Conservation (phyloP, 495 filamentous ascomycete genomes). For the Xylaria acuta region DNA sequence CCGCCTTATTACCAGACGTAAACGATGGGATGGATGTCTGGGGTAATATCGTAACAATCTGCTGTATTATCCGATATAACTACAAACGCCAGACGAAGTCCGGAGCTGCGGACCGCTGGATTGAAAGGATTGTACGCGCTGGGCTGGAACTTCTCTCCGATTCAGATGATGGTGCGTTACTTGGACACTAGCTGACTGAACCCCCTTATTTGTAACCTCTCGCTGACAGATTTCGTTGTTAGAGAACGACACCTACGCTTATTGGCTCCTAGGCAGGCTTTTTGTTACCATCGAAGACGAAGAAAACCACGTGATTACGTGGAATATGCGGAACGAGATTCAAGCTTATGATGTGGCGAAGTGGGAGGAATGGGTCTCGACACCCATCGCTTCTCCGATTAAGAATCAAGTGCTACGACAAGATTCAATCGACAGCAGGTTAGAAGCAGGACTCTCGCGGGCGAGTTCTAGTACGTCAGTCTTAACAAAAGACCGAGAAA, state of each 20-base stretch:
- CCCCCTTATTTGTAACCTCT: not conserved
- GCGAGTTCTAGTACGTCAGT: not conserved
- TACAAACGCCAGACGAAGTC: constrained; percentile 40
- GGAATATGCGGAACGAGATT: constrained; percentile 33
- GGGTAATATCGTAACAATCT: constrained; percentile 25
- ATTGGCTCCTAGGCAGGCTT: constrained; percentile 38
- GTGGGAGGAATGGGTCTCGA: constrained; percentile 48
- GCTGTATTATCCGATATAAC: constrained; percentile 37
- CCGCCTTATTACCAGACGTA: constrained; percentile 32
- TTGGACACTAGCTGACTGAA: not conserved
- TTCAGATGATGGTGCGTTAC: constrained; percentile 38
- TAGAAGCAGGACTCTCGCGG: not conserved
- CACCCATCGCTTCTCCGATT: constrained; percentile 34
- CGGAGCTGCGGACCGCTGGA: constrained; percentile 36
- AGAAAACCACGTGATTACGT: constrained; percentile 32
- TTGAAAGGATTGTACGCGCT: constrained; percentile 41
- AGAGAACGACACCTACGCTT: constrained; percentile 51
- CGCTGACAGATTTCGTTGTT: not conserved
- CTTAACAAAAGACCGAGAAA: not conserved
- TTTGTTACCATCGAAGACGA: constrained; percentile 40
- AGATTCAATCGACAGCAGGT: not conserved
- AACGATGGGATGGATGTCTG: constrained; percentile 25
- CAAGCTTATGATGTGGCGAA: constrained; percentile 25
- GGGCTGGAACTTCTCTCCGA: constrained; percentile 52
- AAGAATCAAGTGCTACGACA: not conserved